These are phyloP conservation scores for Cavenderia fasciculata DNA, from an alignment of 78 protist genomes.

Conservation along the genomic window DNA sequence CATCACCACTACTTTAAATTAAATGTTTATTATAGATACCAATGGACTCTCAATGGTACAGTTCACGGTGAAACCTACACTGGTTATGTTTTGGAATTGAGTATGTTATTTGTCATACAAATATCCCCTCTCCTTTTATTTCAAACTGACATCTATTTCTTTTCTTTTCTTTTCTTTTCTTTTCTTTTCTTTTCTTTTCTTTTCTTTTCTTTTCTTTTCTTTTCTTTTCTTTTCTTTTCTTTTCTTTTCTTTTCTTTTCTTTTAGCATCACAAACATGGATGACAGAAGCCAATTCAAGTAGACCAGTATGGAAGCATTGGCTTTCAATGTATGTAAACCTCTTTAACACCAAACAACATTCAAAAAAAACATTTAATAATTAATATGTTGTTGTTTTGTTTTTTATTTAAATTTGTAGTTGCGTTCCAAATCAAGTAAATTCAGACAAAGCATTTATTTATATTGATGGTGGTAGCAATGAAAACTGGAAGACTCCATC, in stretches of 20 bases:
- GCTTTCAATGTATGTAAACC: conserved; percentile 64
- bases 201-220: too few species aligned
- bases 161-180: too few species aligned
- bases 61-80: conserved; percentile 13
- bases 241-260: too few species aligned
- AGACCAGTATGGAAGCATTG: conserved; percentile 82
- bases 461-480: conserved; percentile 64
- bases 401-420: neutral
- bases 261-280: conserved; percentile 80
- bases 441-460: conserved; percentile 29
- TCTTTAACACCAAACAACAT: too few species aligned
- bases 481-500: conserved; percentile 50
- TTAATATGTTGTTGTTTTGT: too few species aligned
- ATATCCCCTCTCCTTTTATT: too few species aligned
- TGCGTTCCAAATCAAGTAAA: conserved; percentile 48
- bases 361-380: neutral
- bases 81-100: conserved; percentile 47
- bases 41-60: conserved; percentile 69
- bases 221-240: too few species aligned
- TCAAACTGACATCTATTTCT: too few species aligned
- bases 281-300: conserved; percentile 28
- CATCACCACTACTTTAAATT: neutral
- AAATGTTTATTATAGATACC: conserved; percentile 35
- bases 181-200: too few species aligned
- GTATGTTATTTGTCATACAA: conserved; percentile 8